A percentile compares a stretch with the other conserved stretches of the same genome.
phyloP scores from a whole-genome alignment of 495 filamentous ascomycete species.

The Penicilliopsis zonata region DNA sequence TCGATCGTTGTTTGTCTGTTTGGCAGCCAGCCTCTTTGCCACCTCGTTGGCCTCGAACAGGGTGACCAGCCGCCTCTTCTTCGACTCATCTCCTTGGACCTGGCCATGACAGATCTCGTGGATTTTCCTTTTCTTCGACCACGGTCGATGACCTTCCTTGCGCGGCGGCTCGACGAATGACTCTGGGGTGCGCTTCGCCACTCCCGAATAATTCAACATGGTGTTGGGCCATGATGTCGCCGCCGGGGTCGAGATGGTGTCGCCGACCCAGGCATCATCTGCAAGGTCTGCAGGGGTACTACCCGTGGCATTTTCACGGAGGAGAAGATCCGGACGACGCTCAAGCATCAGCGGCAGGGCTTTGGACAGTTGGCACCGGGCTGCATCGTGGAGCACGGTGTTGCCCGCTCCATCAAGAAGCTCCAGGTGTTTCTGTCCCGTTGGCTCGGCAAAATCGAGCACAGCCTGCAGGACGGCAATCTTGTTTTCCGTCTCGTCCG shows the following conservation, averaged over 20 bases:
- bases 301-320: constrained; percentile 59
- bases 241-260: constrained; percentile 11
- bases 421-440: constrained; percentile 37
- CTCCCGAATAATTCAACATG: constrained; percentile 1
- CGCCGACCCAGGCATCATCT: constrained; percentile 35
- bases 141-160: constrained; percentile 1
- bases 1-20: constrained; percentile 6
- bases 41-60: constrained; percentile 65
- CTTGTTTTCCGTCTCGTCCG: not conserved
- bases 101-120: constrained; percentile 13
- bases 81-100: not conserved
- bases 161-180: constrained; percentile 10
- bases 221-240: too few relatives aligned
- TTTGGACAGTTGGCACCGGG: constrained; percentile 22
- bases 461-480: constrained; percentile 18
- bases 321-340: constrained; percentile 42
- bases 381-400: constrained; percentile 46
- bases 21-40: constrained; percentile 45
- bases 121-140: constrained; percentile 7
- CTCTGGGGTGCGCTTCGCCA: constrained; percentile 4
- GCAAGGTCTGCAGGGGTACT: constrained; percentile 56
- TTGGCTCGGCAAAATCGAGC: constrained; percentile 36
- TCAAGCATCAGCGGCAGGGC: constrained; percentile 39
- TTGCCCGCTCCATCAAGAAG: constrained; percentile 57
- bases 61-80: constrained; percentile 51